These are phyloP conservation scores for Chlamydomonas sp. DNA, from an alignment of 139 green algal species.

Conservation along the genomic window DNA sequence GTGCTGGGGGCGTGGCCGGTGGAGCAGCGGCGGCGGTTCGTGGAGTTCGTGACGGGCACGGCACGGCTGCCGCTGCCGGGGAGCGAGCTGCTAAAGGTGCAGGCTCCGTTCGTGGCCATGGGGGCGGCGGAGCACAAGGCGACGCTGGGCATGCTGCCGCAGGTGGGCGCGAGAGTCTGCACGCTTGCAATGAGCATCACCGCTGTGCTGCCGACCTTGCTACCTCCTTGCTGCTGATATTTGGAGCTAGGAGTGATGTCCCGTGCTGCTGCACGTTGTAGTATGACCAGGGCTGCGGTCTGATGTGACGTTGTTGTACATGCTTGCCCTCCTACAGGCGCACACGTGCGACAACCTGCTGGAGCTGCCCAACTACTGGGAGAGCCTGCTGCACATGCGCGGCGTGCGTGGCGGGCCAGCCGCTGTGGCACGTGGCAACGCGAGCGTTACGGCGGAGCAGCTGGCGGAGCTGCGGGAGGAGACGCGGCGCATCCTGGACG, in stretches of 20 bases:
- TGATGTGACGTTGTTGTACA: background rate
- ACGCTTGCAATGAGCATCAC: background rate
- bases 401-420: constrained; percentile 13
- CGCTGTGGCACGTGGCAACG: background rate
- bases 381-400: constrained; percentile 50
- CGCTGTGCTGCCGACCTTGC: background rate
- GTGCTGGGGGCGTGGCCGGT: constrained; percentile 50
- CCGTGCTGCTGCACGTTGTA: too few relatives aligned
- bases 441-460: constrained; percentile 8
- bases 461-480: constrained; percentile 21
- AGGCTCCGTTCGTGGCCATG: constrained; percentile 67
- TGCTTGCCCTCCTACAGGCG: constrained; percentile 33
- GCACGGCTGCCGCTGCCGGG: constrained; percentile 55
- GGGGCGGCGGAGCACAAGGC: constrained; percentile 42
- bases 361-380: constrained; percentile 78
- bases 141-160: constrained; percentile 68
- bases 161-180: constrained; percentile 35
- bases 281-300: too few relatives aligned
- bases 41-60: constrained; percentile 68
- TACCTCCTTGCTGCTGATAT: background rate
- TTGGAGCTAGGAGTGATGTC: too few relatives aligned
- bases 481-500: constrained; percentile 36
- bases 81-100: constrained; percentile 59
- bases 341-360: constrained; percentile 75
- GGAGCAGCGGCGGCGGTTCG: constrained; percentile 44